Base-by-base conservation (phyloP, 2,329 filamentous ascomycete species). In the Catunica adiposa region DNA sequence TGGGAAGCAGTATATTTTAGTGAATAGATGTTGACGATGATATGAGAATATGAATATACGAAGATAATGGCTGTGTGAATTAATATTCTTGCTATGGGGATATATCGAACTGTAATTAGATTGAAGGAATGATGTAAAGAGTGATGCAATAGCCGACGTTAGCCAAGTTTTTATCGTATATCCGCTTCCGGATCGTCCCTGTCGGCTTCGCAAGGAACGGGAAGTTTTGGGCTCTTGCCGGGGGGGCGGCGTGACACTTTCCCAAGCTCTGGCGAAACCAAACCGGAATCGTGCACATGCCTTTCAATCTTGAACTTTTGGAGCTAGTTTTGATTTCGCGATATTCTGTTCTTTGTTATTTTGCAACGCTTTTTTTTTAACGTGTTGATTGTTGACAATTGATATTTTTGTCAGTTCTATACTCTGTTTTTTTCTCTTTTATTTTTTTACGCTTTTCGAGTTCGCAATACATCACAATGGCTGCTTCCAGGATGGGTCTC, bases 401-500 rank as follows among this genome's bases (percentile, higher is more conserved):
- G n/a, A 15, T 26, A 22, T 50, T n/a, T n/a, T n/a, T n/a, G n/a
- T n/a, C n/a, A 20, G 22, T 23, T 23, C 26, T 50, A 1, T 50
- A 25, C 46, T 31, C 7, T 15, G 22, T 6, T 26, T 14, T 56
- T 52, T 8, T 53, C 22, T 55, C n/a, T 42, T 37, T 56, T 20
- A 42, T 50, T 22, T 25, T 46, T 22, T 51, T 37, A 17, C 23
- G 37, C 46, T 40, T 6, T 37, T 56, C 40, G 25, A n/a, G 6
- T 53, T 8, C 11, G 11, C 9, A 25, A 34, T 29, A 54, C 23
- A 22, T 31, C 64, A 68, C 62, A 46, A 81, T 81, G 77, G 75
- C 73, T 66, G 71, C 74, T 64, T 74, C 77, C 63, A 70, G 77
- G 70, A 71, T 78, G 64, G 77, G 77, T 67, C 65, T 78, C 62